Evolutionary conservation across 2,329 filamentous ascomycete genomes (phyloP).

Genomic region (Metarhizium brunneum): DNA sequence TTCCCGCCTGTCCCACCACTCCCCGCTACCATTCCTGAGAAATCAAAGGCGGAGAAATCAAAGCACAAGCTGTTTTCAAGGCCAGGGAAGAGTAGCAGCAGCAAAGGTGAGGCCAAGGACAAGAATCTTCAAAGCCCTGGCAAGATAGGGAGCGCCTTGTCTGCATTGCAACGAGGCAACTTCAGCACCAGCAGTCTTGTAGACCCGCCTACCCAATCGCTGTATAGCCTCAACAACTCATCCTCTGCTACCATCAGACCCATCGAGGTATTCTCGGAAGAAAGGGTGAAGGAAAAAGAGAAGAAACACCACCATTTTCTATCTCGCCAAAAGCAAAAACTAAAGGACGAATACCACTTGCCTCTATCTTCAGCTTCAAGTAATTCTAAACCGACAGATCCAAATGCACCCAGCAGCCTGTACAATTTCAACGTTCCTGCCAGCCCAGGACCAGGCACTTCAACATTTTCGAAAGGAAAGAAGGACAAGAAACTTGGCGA

Average conservation of each 20-base stretch:
- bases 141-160: constrained; percentile 58
- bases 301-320: constrained; percentile 76
- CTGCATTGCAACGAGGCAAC: constrained; percentile 56
- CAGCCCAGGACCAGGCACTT: constrained; percentile 56
- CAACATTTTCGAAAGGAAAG: constrained; percentile 70
- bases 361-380: constrained; percentile 67
- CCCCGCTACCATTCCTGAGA: constrained; percentile 39
- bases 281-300: constrained; percentile 47
- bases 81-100: constrained; percentile 62
- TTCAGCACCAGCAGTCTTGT: constrained; percentile 62
- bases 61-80: constrained; percentile 78
- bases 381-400: constrained; percentile 68
- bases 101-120: constrained; percentile 55
- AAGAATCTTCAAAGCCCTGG: constrained; percentile 64
- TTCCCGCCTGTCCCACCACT: constrained; percentile 29
- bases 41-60: constrained; percentile 52
- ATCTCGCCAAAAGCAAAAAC: constrained; percentile 69
- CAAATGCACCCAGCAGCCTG: constrained; percentile 62
- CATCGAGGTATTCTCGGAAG: constrained; percentile 38
- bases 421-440: constrained; percentile 72
- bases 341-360: constrained; percentile 65
- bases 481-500: constrained; percentile 79
- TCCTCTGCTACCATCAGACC: constrained; percentile 70
- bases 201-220: constrained; percentile 50
- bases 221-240: constrained; percentile 68